A percentile compares a stretch with the other conserved stretches of the same genome.
These are phyloP conservation scores for Withania somnifera DNA, from an alignment of 305 asterid genomes.

Conservation along the genomic window DNA sequence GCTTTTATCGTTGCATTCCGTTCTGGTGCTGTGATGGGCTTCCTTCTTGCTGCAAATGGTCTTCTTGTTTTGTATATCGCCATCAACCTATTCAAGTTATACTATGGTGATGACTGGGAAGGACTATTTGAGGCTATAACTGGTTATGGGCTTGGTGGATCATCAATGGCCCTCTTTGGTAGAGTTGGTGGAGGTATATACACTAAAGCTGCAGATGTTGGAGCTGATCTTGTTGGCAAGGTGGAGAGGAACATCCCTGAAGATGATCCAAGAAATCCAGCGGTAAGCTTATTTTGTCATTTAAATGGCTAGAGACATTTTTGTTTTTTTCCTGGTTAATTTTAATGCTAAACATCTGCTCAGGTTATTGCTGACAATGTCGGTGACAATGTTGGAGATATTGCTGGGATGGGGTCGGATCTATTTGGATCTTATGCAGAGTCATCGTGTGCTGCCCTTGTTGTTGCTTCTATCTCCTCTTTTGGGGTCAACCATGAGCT, in stretches of 20 bases:
- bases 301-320: not conserved
- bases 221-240: slow-evolving; percentile 39
- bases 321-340: not conserved
- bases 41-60: slow-evolving; percentile 41
- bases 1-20: slow-evolving; percentile 33
- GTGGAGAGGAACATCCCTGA: slow-evolving; percentile 35
- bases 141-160: slow-evolving; percentile 42
- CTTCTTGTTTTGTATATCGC: slow-evolving; percentile 29
- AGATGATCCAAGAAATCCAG: slow-evolving; percentile 36
- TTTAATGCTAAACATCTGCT: not conserved
- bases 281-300: slow-evolving; percentile 15
- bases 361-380: slow-evolving; percentile 43
- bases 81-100: slow-evolving; percentile 27
- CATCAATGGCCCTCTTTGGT: slow-evolving; percentile 39
- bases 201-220: slow-evolving; percentile 38
- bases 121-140: slow-evolving; percentile 36
- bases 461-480: slow-evolving; percentile 40
- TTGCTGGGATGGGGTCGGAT: slow-evolving; percentile 44
- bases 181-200: slow-evolving; percentile 39
- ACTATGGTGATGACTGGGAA: slow-evolving; percentile 39
- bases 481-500: slow-evolving; percentile 36
- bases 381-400: slow-evolving; percentile 44
- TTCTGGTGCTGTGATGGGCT: slow-evolving; percentile 44
- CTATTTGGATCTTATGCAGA: slow-evolving; percentile 38
- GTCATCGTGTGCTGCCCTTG: slow-evolving; percentile 37